These are phyloP conservation scores for Penicillium bovifimosum DNA, from an alignment of 495 filamentous ascomycete species.

Conservation along the genomic window DNA sequence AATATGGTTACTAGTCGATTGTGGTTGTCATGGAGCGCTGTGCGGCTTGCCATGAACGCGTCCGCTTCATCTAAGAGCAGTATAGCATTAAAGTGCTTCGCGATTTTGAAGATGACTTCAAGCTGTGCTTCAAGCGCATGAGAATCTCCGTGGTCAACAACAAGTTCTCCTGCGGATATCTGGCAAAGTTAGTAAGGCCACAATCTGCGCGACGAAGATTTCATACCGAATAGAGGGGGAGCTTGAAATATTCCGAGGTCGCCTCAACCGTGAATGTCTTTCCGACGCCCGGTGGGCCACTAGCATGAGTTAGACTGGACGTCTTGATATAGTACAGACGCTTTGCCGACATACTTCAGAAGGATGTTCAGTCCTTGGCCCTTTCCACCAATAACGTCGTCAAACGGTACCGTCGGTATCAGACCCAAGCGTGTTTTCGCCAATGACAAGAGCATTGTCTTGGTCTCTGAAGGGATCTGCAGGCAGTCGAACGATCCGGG, in stretches of 20 bases:
- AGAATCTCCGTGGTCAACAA: conserved; percentile 16
- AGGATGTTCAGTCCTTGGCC: conserved; percentile 24
- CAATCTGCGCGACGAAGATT: not conserved
- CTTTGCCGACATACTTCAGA: conserved; percentile 14
- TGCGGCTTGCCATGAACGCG: conserved; percentile 32
- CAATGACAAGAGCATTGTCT: conserved; percentile 23
- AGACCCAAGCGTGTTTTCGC: conserved; percentile 18
- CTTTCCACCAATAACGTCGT: too few relatives aligned
- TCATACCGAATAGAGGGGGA: conserved; percentile 24
- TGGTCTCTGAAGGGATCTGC: conserved; percentile 18
- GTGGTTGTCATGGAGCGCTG: conserved; percentile 18
- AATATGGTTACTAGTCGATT: conserved; percentile 39
- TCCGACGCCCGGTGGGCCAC: conserved; percentile 28
- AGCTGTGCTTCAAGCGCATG: conserved; percentile 19
- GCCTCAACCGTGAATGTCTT: conserved; percentile 33
- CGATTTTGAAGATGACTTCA: conserved; percentile 24
- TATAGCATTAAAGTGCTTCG: conserved; percentile 27
- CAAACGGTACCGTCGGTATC: conserved; percentile 20
- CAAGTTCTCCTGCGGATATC: conserved; percentile 22
- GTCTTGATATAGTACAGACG: not conserved
- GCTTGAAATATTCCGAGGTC: conserved; percentile 25
- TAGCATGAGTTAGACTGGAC: conserved; percentile 12
- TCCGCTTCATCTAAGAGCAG: conserved; percentile 44
- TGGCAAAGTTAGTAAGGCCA: conserved; percentile 9
- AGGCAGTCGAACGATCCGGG: conserved; percentile 19